Conservation (phyloP, 768 basidiomycete genomes). For the Coprinopsis sp. region DNA sequence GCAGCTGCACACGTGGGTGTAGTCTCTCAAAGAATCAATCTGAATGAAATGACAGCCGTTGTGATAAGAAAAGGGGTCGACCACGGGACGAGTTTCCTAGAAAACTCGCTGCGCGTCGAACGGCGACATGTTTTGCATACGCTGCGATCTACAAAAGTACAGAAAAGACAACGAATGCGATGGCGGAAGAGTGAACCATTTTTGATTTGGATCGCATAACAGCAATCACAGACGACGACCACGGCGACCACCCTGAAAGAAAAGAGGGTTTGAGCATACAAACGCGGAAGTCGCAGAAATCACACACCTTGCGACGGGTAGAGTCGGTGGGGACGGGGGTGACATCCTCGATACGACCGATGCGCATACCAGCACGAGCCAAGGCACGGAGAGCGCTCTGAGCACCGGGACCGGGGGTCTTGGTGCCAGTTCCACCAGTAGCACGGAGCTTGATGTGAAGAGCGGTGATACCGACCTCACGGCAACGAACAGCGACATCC, state of each 20-base stretch:
- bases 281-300: neutral
- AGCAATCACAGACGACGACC: conserved; percentile 85
- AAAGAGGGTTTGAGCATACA: conserved; percentile 3
- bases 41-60: conserved; percentile 5
- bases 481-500: conserved; percentile 94
- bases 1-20: too few species aligned
- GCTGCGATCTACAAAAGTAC: conserved; percentile 19
- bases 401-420: conserved; percentile 97
- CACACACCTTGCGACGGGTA: conserved; percentile 87
- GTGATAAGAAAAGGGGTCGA: conserved; percentile 39
- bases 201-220: conserved; percentile 11
- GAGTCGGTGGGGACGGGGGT: conserved; percentile 97
- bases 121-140: conserved; percentile 66
- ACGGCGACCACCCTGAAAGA: conserved; percentile 88
- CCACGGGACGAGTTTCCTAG: conserved; percentile 69
- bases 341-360: conserved; percentile 97
- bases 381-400: conserved; percentile 97
- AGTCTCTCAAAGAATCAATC: neutral
- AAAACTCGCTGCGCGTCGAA: conserved; percentile 77
- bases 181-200: too few species aligned
- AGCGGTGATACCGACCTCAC: conserved; percentile 97
- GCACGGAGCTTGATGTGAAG: conserved; percentile 99
- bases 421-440: conserved; percentile 97
- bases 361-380: conserved; percentile 96
- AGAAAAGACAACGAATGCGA: conserved; percentile 16